A percentile compares a stretch with the other conserved stretches of the same genome.
phyloP scores from a whole-genome alignment of 2,329 filamentous ascomycete species.

The Pseudocercospora crystallina region DNA sequence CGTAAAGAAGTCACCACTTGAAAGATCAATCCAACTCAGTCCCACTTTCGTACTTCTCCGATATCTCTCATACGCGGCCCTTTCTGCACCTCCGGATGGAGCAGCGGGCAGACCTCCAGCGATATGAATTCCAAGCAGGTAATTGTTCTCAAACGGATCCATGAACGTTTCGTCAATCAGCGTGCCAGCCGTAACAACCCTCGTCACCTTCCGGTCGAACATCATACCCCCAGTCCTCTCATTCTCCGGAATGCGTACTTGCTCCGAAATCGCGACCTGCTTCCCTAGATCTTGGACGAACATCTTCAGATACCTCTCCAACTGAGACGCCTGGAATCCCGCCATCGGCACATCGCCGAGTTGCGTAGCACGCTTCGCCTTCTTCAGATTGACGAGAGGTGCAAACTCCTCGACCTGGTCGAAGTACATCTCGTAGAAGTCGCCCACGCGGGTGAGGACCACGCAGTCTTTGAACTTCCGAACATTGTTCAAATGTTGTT shows the following conservation, averaged over 20 bases:
- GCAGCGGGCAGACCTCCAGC: constrained; percentile 29
- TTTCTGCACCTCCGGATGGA: constrained; percentile 15
- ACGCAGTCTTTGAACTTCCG: constrained; percentile 87
- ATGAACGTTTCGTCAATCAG: constrained; percentile 98
- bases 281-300: constrained; percentile 87
- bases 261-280: constrained; percentile 91
- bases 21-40: constrained; percentile 90
- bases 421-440: constrained; percentile 98
- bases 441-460: constrained; percentile 84
- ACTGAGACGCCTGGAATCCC: constrained; percentile 89
- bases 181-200: constrained; percentile 91
- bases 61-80: constrained; percentile 35
- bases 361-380: constrained; percentile 76
- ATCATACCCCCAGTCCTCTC: constrained; percentile 74
- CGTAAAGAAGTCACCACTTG: constrained; percentile 91
- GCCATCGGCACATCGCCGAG: constrained; percentile 84
- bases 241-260: constrained; percentile 60
- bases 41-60: constrained; percentile 56
- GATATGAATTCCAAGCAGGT: constrained; percentile 76
- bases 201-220: constrained; percentile 80
- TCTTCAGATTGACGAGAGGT: constrained; percentile 82
- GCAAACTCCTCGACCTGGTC: constrained; percentile 90
- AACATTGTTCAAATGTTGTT: constrained; percentile 88
- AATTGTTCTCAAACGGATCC: constrained; percentile 91
- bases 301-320: constrained; percentile 89